A percentile compares a stretch with the other conserved stretches of the same genome.
phyloP scores from a whole-genome alignment of 2,329 filamentous ascomycete species.

The Thielaviopsis musarum region DNA sequence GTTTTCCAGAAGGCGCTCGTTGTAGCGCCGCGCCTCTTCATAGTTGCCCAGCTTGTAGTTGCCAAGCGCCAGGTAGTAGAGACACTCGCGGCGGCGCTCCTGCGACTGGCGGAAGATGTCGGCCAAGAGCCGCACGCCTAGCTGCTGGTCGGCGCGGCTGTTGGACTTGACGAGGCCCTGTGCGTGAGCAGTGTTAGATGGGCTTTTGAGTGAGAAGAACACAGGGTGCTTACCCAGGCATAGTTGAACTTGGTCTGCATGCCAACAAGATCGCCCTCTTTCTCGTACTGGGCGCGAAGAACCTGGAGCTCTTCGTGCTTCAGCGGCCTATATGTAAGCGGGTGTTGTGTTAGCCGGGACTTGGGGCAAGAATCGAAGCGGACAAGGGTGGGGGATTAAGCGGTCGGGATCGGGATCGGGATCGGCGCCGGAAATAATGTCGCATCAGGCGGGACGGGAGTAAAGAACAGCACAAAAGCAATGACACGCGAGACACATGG shows the following conservation, averaged over 20 bases:
- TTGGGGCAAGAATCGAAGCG: neutral
- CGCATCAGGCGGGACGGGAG: neutral
- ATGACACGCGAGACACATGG: neutral
- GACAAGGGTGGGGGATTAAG: neutral
- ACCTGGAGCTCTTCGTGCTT: conserved; percentile 87
- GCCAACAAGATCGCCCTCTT: conserved; percentile 91
- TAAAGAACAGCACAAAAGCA: neutral
- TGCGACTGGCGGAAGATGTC: conserved; percentile 92
- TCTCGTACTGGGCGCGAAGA: conserved; percentile 84
- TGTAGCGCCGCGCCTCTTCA: conserved; percentile 83
- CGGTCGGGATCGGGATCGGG: neutral
- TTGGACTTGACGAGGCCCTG: conserved; percentile 92
- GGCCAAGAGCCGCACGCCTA: conserved; percentile 80
- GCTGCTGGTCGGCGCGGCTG: conserved; percentile 71
- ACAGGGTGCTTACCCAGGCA: conserved; percentile 57
- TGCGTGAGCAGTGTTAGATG: conserved; percentile 6
- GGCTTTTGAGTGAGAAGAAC: conserved; percentile 3
- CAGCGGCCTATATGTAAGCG: conserved; percentile 45
- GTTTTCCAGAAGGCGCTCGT: conserved; percentile 77
- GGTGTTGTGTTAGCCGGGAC: conserved; percentile 1
- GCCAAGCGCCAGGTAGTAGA: conserved; percentile 92
- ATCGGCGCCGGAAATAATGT: neutral
- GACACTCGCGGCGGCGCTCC: conserved; percentile 88
- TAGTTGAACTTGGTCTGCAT: conserved; percentile 99
- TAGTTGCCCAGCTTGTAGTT: conserved; percentile 99